These are phyloP conservation scores for Nemania sp. DNA, from an alignment of 2,329 filamentous ascomycete species.

Conservation along the genomic window DNA sequence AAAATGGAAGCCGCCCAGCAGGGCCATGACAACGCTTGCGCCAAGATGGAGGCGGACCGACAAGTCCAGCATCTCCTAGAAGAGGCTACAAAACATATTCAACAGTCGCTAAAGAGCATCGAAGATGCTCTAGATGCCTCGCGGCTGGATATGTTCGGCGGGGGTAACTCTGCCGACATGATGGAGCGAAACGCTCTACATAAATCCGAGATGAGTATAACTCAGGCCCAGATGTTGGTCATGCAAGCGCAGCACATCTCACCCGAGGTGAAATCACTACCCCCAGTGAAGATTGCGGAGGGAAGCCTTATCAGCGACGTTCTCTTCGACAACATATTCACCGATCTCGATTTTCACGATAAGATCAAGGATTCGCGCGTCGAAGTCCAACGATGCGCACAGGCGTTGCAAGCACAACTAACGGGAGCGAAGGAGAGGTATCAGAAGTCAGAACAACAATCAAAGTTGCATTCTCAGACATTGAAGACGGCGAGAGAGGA, in stretches of 20 bases:
- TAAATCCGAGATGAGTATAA: constrained; percentile 48
- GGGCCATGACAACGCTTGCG: constrained; percentile 44
- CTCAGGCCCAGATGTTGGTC: constrained; percentile 45
- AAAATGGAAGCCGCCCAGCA: constrained; percentile 40
- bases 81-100: constrained; percentile 44
- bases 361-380: constrained; percentile 45
- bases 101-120: constrained; percentile 43
- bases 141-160: constrained; percentile 51
- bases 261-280: constrained; percentile 44
- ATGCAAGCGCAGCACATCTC: constrained; percentile 47
- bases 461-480: constrained; percentile 38
- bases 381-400: constrained; percentile 40
- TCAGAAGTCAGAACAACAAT: constrained; percentile 35
- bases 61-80: constrained; percentile 47
- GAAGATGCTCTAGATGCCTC: constrained; percentile 48
- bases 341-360: not conserved
- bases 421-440: constrained; percentile 28
- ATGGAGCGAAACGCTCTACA: constrained; percentile 57
- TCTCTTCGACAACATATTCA: constrained; percentile 2
- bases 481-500: constrained; percentile 42
- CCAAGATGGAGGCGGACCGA: constrained; percentile 44
- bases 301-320: constrained; percentile 38
- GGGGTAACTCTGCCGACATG: constrained; percentile 53
- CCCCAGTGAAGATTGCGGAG: constrained; percentile 47
- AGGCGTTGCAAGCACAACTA: constrained; percentile 39